phyloP scores from a whole-genome alignment of 2,329 filamentous ascomycete species.

The Diaporthe ampelina region DNA sequence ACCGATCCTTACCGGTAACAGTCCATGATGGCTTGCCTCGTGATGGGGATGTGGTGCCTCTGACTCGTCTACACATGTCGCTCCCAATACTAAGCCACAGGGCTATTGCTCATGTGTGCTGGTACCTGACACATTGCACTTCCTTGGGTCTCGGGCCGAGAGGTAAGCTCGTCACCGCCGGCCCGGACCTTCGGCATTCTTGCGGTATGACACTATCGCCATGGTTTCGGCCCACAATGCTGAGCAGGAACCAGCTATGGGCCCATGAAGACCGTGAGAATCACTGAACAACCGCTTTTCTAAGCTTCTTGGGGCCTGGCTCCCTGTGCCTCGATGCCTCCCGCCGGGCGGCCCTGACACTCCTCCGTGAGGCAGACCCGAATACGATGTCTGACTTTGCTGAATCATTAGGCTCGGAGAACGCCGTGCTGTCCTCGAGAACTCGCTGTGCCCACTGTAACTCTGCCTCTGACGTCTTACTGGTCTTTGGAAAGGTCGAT shows the following conservation, averaged over 20 bases:
- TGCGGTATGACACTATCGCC: no score
- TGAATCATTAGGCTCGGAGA: not conserved
- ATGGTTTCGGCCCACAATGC: no score
- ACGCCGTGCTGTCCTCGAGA: not conserved
- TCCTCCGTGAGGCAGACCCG: not conserved
- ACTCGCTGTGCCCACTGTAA: not conserved
- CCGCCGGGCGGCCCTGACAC: not conserved
- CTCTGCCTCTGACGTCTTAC: not conserved
- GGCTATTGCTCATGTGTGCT: no score
- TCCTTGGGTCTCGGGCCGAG: no score
- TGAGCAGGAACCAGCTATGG: no score
- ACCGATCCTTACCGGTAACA: not conserved
- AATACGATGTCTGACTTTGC: not conserved
- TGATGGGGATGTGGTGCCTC: not conserved
- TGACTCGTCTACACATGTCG: not conserved
- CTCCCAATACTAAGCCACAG: no score
- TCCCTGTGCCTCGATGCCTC: not conserved
- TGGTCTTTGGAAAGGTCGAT: not conserved
- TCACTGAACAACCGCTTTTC: not conserved
- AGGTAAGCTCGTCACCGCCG: no score
- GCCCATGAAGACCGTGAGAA: no score
- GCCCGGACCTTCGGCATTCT: no score
- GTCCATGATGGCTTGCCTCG: not conserved
- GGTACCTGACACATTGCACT: no score
- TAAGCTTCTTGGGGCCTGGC: not conserved